Conservation (phyloP, 2,329 filamentous ascomycete species). For the Fragosphaeria purpurea region DNA sequence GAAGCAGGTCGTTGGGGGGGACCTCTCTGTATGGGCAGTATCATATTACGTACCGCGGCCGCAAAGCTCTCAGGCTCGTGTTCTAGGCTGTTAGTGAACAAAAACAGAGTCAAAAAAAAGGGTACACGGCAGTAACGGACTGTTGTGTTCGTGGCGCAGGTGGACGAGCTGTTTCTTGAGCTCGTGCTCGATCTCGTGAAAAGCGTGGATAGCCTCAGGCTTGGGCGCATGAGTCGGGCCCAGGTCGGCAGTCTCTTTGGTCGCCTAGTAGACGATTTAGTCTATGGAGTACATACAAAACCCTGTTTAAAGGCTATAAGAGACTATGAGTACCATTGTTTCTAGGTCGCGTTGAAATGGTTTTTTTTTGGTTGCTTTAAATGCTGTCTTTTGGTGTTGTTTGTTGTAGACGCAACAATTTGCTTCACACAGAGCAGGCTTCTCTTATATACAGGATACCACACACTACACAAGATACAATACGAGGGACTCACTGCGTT, state of each 20-base stretch:
- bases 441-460: no score
- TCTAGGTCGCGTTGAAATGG: no score
- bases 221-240: slow-evolving; percentile 37
- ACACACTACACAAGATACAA: no score
- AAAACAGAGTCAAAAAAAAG: neutral
- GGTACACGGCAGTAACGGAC: slow-evolving; percentile 17
- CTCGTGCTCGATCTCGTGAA: slow-evolving; percentile 38
- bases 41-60: slow-evolving; percentile 25
- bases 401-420: no score
- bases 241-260: slow-evolving; percentile 42
- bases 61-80: slow-evolving; percentile 45
- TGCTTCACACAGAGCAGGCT: no score
- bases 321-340: no score
- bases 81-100: slow-evolving; percentile 23
- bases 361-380: no score
- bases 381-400: no score
- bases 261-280: slow-evolving; percentile 26
- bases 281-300: no score
- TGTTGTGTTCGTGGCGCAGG: slow-evolving; percentile 35
- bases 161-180: slow-evolving; percentile 41
- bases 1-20: neutral
- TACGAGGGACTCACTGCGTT: no score
- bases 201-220: slow-evolving; percentile 40
- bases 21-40: neutral
- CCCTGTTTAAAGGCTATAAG: no score